These are phyloP conservation scores for Debaryomyces udenii DNA, from an alignment of 1,139 yeast genomes.

Conservation along the genomic window DNA sequence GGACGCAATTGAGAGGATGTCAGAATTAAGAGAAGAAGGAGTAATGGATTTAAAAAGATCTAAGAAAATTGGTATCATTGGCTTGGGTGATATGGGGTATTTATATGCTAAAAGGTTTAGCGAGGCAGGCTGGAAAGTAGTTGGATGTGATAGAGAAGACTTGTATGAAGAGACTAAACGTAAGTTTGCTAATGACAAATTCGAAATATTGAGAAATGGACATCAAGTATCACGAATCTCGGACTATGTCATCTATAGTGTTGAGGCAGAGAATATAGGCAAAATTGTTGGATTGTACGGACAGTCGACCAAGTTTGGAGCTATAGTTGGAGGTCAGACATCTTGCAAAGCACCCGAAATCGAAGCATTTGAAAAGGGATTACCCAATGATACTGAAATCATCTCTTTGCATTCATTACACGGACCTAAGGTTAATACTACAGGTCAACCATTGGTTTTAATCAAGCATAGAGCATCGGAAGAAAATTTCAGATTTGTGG, in stretches of 20 bases:
- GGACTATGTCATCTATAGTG: slow-evolving; percentile 85
- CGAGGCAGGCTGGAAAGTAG: slow-evolving; percentile 86
- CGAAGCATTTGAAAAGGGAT: slow-evolving; percentile 71
- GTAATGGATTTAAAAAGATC: slow-evolving; percentile 20
- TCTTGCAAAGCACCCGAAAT: slow-evolving; percentile 93
- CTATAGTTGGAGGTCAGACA: slow-evolving; percentile 97
- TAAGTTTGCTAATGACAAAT: slow-evolving; percentile 45
- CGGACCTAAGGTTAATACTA: slow-evolving; percentile 88
- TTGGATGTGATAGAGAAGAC: slow-evolving; percentile 88
- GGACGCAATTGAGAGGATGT: slow-evolving; percentile 8
- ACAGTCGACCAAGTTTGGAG: slow-evolving; percentile 82
- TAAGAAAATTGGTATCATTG: slow-evolving; percentile 83
- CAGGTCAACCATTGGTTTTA: slow-evolving; percentile 90
- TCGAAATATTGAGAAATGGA: slow-evolving; percentile 71
- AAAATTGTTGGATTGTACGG: slow-evolving; percentile 76
- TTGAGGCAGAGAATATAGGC: slow-evolving; percentile 82
- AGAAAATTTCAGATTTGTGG: slow-evolving; percentile 61
- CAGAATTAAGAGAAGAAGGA: slow-evolving; percentile 15
- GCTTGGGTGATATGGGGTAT: slow-evolving; percentile 96
- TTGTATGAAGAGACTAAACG: slow-evolving; percentile 49
- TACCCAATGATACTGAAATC: slow-evolving; percentile 81
- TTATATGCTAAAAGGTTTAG: slow-evolving; percentile 79
- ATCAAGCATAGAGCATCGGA: slow-evolving; percentile 72
- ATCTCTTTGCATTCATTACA: slow-evolving; percentile 89
- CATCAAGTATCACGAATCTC: slow-evolving; percentile 78